Evolutionary conservation across 2,329 filamentous ascomycete species (phyloP).

Genomic region (Calcarisporium arbuscula): DNA sequence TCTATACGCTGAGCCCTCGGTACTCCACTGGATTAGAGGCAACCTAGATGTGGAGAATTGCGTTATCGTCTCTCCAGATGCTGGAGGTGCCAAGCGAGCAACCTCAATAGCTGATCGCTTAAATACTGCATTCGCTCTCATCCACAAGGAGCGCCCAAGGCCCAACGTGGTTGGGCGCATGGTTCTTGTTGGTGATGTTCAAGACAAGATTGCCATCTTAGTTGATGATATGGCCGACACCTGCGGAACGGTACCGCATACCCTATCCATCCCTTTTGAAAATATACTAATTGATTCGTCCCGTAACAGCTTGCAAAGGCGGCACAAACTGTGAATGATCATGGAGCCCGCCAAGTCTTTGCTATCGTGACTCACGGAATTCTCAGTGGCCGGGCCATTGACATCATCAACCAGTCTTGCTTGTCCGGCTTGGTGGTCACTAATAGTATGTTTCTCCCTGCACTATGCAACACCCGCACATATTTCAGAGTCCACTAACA

Average conservation of each 20-base stretch:
- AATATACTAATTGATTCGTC: too few species aligned
- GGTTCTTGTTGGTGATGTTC: slow-evolving; percentile 90
- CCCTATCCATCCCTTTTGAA: neutral
- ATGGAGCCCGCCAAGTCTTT: slow-evolving; percentile 81
- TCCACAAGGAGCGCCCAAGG: slow-evolving; percentile 90
- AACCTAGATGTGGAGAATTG: slow-evolving; percentile 76
- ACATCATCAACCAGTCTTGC: slow-evolving; percentile 73
- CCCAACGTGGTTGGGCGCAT: slow-evolving; percentile 84
- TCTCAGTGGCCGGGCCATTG: slow-evolving; percentile 79
- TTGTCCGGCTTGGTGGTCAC: slow-evolving; percentile 79
- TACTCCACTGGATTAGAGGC: slow-evolving; percentile 84
- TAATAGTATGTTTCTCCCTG: slow-evolving; percentile 50
- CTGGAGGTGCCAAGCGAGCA: slow-evolving; percentile 88
- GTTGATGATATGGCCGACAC: slow-evolving; percentile 99
- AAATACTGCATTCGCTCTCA: slow-evolving; percentile 85
- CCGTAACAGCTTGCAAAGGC: slow-evolving; percentile 59
- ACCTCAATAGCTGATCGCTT: slow-evolving; percentile 90
- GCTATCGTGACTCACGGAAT: slow-evolving; percentile 96
- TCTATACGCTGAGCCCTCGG: slow-evolving; percentile 89
- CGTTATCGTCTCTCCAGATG: slow-evolving; percentile 92
- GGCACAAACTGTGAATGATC: slow-evolving; percentile 78
- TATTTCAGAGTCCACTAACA: slow-evolving; percentile 16
- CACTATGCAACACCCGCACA: neutral
- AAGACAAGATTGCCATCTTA: slow-evolving; percentile 86
- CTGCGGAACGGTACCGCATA: slow-evolving; percentile 59